A percentile compares a stretch with the other conserved stretches of the same genome.
Conservation (phyloP, 1,139 yeast species). For the Fermentozyma sake region DNA sequence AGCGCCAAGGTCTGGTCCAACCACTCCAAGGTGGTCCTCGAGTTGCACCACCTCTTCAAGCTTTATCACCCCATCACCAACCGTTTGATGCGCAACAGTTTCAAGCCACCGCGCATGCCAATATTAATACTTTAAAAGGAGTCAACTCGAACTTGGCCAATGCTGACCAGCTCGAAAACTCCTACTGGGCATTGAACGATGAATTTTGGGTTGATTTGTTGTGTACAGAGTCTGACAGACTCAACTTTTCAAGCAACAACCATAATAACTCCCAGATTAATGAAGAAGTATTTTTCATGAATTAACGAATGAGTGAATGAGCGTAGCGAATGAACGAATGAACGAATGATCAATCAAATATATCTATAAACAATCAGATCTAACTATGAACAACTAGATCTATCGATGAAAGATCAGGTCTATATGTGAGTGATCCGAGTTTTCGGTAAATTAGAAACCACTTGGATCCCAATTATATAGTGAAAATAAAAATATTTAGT, state of each 20-base stretch:
- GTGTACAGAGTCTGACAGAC: constrained; percentile 31
- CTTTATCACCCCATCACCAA: no score
- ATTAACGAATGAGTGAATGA: constrained; percentile 3
- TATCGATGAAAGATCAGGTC: no score
- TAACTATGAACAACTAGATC: not conserved
- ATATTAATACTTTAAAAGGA: not conserved
- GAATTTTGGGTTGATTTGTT: constrained; percentile 44
- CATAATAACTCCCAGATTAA: constrained; percentile 10
- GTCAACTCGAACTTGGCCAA: constrained; percentile 13
- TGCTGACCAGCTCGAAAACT: constrained; percentile 23
- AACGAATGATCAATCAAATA: constrained; percentile 1
- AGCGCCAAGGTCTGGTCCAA: not conserved
- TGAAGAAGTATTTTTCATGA: constrained; percentile 31
- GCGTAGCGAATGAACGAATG: not conserved
- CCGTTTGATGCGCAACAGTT: not conserved
- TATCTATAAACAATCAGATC: not conserved
- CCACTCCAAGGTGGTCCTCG: no score
- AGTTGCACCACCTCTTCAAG: not conserved
- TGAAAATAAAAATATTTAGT: no score
- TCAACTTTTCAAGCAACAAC: constrained; percentile 30
- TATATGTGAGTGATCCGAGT: no score
- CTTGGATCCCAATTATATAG: no score
- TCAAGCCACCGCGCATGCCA: not conserved
- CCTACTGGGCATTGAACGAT: constrained; percentile 33
- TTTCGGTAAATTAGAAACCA: no score